Evolutionary conservation across 805 yeast species (phyloP).

Genomic region (Candida namnaoensis): DNA sequence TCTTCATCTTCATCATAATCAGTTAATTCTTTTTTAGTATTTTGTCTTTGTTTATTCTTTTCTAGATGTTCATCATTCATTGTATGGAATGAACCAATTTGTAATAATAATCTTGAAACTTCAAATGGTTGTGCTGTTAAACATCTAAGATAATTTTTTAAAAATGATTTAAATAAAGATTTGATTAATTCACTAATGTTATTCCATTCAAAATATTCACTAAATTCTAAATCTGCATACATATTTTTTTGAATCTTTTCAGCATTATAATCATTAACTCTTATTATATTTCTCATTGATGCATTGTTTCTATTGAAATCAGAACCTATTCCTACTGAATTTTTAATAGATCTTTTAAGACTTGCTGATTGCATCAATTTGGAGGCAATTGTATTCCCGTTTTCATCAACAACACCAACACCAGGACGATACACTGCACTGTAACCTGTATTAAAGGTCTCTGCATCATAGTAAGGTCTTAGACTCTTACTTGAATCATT

Average conservation of each 20-base stretch:
- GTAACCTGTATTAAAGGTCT: slow-evolving; percentile 56
- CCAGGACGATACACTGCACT: slow-evolving; percentile 53
- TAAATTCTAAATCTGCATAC: slow-evolving; percentile 46
- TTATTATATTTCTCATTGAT: slow-evolving; percentile 11
- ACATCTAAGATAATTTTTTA: slow-evolving; percentile 61
- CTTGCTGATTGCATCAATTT: slow-evolving; percentile 23
- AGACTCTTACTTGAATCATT: slow-evolving; percentile 10
- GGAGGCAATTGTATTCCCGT: slow-evolving; percentile 30
- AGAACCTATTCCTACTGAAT: slow-evolving; percentile 4
- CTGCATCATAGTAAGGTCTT: slow-evolving; percentile 70
- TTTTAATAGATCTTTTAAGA: slow-evolving; percentile 5
- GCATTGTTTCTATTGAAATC: background rate
- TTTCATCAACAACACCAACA: slow-evolving; percentile 45
- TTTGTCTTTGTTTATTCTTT: slow-evolving; percentile 3
- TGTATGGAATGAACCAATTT: slow-evolving; percentile 59
- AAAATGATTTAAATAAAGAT: slow-evolving; percentile 50
- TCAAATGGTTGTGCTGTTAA: slow-evolving; percentile 85
- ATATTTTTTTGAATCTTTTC: slow-evolving; percentile 17
- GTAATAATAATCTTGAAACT: slow-evolving; percentile 66
- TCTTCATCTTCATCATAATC: slow-evolving; percentile 24
- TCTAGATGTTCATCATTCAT: background rate
- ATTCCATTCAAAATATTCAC: slow-evolving; percentile 53
- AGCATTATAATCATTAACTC: slow-evolving; percentile 11
- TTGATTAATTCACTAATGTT: slow-evolving; percentile 49
- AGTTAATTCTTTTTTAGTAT: slow-evolving; percentile 10